Evolutionary conservation across 2,329 filamentous ascomycete species (phyloP).

Genomic region (Neospermospora avenae): DNA sequence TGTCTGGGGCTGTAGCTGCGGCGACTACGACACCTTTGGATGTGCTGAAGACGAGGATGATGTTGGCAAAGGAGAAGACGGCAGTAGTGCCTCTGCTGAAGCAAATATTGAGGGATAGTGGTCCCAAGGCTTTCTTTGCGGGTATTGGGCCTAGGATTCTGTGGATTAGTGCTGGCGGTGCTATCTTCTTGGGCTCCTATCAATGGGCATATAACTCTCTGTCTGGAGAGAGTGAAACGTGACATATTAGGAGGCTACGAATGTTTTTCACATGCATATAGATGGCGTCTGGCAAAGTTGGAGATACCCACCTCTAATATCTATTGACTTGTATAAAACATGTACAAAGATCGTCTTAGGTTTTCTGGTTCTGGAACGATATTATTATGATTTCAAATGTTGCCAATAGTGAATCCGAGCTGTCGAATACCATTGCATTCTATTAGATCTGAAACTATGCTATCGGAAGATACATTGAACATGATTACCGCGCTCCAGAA

Average conservation of each 20-base stretch:
- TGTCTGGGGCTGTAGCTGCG: constrained; percentile 81
- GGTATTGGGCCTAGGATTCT: constrained; percentile 78
- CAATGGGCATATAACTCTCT: constrained; percentile 81
- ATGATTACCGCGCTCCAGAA: neutral
- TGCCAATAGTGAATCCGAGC: neutral
- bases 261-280: constrained; percentile 17
- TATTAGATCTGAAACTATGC: neutral
- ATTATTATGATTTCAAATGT: neutral
- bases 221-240: constrained; percentile 18
- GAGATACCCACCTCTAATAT: neutral
- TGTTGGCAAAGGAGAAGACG: constrained; percentile 73
- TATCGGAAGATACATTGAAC: neutral
- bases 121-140: constrained; percentile 67
- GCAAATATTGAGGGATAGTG: constrained; percentile 61
- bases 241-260: neutral
- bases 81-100: constrained; percentile 57
- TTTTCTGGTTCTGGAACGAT: neutral
- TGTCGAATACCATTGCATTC: neutral
- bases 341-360: neutral
- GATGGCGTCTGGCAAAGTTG: constrained; percentile 17
- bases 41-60: constrained; percentile 94
- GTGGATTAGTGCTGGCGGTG: constrained; percentile 93
- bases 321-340: neutral
- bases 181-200: constrained; percentile 92
- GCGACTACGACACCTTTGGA: constrained; percentile 89